Base-by-base conservation (phyloP, 2,329 filamentous ascomycete species). In the Byssochlamys sp. region DNA sequence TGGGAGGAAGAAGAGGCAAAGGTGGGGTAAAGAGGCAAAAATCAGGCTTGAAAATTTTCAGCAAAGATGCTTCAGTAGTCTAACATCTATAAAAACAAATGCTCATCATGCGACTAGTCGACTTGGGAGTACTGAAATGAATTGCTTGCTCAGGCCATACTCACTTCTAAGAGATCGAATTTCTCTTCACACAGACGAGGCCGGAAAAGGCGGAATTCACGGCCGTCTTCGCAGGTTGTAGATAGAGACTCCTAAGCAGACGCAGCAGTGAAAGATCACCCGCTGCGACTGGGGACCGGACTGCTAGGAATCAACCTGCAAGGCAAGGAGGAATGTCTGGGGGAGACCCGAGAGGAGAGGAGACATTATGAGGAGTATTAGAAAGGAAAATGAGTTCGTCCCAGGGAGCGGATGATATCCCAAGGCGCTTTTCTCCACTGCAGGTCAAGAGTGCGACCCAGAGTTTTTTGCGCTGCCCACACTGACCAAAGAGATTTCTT, bases 51-150 rank as follows among this genome's bases (percentile, higher is more conserved):
- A 68, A 66, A 65, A 62, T 67, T 75, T 64, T 75, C 73, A 72
- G 68, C 73, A 75, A 73, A 57, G 61, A 69, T 65, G 66, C 62
- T 70, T 77, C 72, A 71, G 74, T 73, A 77, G 75, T 77, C 75
- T 77, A 77, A 77, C 75, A 77, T 77, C 75, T 76, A 74, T 71
- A 69, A 71, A 72, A 66, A 70, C 68, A 73, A 67, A 67, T 69
- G 65, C 66, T 77, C 75, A 76, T 76, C 71, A 71, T 71, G 62
- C 55, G 70, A 61, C 45, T 45, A 28, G 29, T 39, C 28, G 52
- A 25, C 12, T 4, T 54, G 52, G n/a, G 11, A 27, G 50, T 27
- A 3, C 3, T 1, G n/a, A 26, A 33, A 35, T 31, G 28, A 19
- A 54, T 26, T 33, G 52, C 10, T 25, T 12, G 29, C 29, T n/a